Evolutionary conservation across 768 basidiomycete genomes (phyloP).

Genomic region (Mycena indigotica): DNA sequence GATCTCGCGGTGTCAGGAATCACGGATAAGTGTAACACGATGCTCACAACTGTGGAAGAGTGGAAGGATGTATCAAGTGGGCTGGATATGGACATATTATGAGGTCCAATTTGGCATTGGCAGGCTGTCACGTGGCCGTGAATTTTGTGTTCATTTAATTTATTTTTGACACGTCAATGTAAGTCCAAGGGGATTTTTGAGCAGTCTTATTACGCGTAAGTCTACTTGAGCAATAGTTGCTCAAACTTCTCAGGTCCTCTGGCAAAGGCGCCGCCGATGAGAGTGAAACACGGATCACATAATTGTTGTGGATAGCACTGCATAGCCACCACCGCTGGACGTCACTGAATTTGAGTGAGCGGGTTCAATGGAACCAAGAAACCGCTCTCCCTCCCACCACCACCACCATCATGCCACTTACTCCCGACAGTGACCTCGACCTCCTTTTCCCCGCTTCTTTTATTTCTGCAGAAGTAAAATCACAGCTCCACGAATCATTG

Average conservation of each 20-base stretch:
- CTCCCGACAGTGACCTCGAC: slow-evolving; percentile 67
- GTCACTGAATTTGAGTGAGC: neutral
- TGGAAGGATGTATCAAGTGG: slow-evolving; percentile 31
- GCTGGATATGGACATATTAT: slow-evolving; percentile 4
- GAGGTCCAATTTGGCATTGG: neutral
- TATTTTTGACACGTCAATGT: no score
- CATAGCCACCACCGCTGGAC: neutral
- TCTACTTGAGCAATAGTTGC: no score
- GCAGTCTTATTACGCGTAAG: no score
- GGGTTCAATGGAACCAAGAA: neutral
- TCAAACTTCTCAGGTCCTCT: no score
- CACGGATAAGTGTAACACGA: slow-evolving; percentile 25
- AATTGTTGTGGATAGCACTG: neutral
- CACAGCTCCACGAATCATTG: slow-evolving; percentile 61
- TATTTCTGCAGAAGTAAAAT: slow-evolving; percentile 66
- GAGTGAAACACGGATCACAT: neutral
- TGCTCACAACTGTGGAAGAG: slow-evolving; percentile 29
- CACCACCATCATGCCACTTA: slow-evolving; percentile 38
- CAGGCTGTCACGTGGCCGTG: no score
- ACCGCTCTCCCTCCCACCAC: neutral
- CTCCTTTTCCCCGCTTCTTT: slow-evolving; percentile 75
- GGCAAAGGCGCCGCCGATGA: no score
- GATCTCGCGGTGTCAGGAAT: slow-evolving; percentile 29
- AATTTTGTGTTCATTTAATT: no score
- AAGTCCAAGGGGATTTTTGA: no score